These are phyloP conservation scores for Fonticula alba DNA, from an alignment of 78 protist genomes.

Conservation along the genomic window DNA sequence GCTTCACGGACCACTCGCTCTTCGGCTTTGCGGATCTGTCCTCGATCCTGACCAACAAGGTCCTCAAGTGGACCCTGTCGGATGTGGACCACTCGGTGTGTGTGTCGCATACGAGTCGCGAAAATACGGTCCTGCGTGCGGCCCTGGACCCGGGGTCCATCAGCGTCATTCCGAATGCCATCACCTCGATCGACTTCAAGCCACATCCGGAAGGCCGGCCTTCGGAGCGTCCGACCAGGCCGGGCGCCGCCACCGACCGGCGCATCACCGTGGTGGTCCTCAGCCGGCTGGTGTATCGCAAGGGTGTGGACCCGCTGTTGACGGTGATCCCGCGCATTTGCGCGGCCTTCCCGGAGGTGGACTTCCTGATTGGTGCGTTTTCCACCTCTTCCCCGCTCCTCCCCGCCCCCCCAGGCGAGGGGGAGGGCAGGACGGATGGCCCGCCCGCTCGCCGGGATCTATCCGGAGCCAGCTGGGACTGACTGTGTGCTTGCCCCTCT, in stretches of 20 bases:
- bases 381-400: not conserved
- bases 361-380: slow-evolving; percentile 61
- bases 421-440: too few species aligned
- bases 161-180: slow-evolving; percentile 89
- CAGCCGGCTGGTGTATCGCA: slow-evolving; percentile 79
- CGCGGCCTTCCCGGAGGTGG: slow-evolving; percentile 28
- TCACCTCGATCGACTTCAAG: slow-evolving; percentile 52
- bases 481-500: not conserved
- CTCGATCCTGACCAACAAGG: slow-evolving; percentile 53
- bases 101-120: slow-evolving; percentile 65
- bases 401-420: not conserved
- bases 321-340: slow-evolving; percentile 44
- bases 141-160: slow-evolving; percentile 52
- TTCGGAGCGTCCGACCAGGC: not conserved
- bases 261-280: slow-evolving; percentile 60
- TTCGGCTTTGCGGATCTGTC: slow-evolving; percentile 75
- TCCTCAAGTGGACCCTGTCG: slow-evolving; percentile 48
- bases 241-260: too few species aligned
- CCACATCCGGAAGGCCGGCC: slow-evolving; percentile 56
- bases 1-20: slow-evolving; percentile 92
- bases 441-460: too few species aligned
- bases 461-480: not conserved
- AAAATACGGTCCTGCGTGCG: slow-evolving; percentile 79
- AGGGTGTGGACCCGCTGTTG: slow-evolving; percentile 62
- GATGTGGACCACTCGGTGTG: slow-evolving; percentile 72